Evolutionary conservation across 1,284 basidiomycete species (phyloP), one percentile per base, ranked within the genome.

Genomic region (Sanghuangporus weigelae): DNA sequence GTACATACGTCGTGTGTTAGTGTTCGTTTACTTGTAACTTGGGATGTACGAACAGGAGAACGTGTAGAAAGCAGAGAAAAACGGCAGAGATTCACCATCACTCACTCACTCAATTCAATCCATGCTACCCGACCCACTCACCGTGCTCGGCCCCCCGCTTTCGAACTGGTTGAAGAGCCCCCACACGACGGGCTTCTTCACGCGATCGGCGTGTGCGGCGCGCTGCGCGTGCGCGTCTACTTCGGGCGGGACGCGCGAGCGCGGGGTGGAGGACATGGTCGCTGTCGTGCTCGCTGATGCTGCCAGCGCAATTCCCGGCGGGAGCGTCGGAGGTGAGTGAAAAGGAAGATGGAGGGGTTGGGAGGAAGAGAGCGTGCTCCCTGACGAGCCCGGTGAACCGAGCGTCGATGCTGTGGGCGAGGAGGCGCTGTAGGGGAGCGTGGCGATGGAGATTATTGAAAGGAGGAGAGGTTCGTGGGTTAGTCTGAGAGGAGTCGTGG

Each of bases 401-500:
- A 36, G 50, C 23, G 21, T 16, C 44, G 44, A 46, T 7, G 44
- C 44, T 7, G 44, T n/a, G 6, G 44, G 44, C 7, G 44, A 46
- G 16, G 44, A 19, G 16, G 49, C 19, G 21, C 46, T 26, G 14
- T 60, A 23, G 31, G 49, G 63, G 11, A 55, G 57, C 16, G 63
- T 64, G 8, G 63, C 44, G 16, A 64, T 56, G 16, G 62, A 49
- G 51, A 64, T 40, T 16, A 46, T 14, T 3, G 63, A 44, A 16
- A 60, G 59, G 36, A 60, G 40, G 2, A 60, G 23, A 11, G 63
- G 59, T 11, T 60, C 63, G 44, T 46, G 44, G 16, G 44, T 46
- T 60, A 77, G 78, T 19, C 74, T 75, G 38, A 74, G 71, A 36
- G 1, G 19, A n/a, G 57, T 19, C 26, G 16, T 21, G 23, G 40